These are phyloP conservation scores for Carpinus fangiana DNA, from an alignment of 306 rosid species.

Conservation along the genomic window DNA sequence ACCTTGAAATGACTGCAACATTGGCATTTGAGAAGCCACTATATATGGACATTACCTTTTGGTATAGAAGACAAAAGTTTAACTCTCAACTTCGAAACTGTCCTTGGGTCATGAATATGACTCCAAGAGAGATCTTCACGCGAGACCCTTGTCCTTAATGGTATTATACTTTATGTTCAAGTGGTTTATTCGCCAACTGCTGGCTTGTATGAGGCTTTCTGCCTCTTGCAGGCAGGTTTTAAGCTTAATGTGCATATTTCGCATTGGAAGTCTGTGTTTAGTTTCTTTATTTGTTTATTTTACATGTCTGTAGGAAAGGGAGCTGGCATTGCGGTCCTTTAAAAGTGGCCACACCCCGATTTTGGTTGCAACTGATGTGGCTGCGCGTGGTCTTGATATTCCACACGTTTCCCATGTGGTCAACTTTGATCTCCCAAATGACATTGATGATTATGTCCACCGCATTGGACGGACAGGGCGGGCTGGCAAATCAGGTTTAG, in stretches of 20 bases:
- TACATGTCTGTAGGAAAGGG: conserved; percentile 71
- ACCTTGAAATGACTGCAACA: no score
- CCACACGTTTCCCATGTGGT: conserved; percentile 91
- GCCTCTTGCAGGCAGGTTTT: background rate
- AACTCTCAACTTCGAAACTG: background rate
- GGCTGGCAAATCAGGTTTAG: conserved; percentile 86
- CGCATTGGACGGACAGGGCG: conserved; percentile 93
- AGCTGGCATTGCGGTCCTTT: conserved; percentile 72
- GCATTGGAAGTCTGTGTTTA: background rate
- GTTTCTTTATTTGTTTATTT: conserved; percentile 13
- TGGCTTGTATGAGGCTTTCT: background rate
- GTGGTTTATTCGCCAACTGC: background rate
- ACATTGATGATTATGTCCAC: conserved; percentile 90
- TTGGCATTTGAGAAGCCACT: background rate
- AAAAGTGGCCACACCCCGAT: conserved; percentile 86
- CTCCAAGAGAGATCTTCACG: background rate
- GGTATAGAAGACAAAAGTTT: background rate
- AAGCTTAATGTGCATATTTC: background rate
- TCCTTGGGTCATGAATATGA: background rate
- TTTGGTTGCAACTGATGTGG: conserved; percentile 93
- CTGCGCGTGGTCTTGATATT: conserved; percentile 92
- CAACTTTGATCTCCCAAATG: conserved; percentile 90
- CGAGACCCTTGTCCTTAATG: conserved; percentile 1
- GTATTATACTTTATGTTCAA: background rate
- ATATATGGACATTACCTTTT: background rate